Evolutionary conservation across 1,284 basidiomycete species (phyloP).

Genomic region (Trichosporon coremiiforme): DNA sequence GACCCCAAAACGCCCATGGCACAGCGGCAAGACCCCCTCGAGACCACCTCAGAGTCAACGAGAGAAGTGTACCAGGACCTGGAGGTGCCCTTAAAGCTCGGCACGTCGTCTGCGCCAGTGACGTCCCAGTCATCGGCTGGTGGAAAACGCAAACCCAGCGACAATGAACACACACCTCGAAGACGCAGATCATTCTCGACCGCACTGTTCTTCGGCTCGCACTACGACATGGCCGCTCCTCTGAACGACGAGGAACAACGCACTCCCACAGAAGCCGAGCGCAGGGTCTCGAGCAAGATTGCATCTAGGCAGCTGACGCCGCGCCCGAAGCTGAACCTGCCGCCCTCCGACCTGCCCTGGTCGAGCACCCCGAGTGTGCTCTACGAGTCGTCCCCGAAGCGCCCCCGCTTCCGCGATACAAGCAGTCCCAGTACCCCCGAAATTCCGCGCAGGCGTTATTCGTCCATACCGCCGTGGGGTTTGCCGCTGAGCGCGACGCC

Average conservation of each 20-base stretch:
- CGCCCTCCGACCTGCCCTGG: constrained; percentile 9
- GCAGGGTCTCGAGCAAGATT: constrained; percentile 27
- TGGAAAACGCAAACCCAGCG: neutral
- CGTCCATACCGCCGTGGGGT: neutral
- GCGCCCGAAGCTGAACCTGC: neutral
- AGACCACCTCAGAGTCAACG: neutral
- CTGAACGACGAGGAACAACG: constrained; percentile 28
- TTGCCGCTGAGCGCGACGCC: neutral
- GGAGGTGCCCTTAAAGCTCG: neutral
- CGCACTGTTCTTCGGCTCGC: constrained; percentile 11
- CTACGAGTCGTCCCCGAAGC: neutral
- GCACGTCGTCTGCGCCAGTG: neutral
- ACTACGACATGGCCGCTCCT: constrained; percentile 28
- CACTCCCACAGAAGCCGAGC: neutral
- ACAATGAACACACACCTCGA: neutral
- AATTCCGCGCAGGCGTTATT: neutral
- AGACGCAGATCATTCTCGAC: neutral
- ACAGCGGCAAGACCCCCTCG: neutral
- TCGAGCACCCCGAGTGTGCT: neutral
- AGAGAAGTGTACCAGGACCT: neutral
- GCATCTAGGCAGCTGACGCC: constrained; percentile 28
- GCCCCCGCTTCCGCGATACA: neutral
- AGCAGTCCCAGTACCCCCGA: neutral
- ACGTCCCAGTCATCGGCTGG: neutral
- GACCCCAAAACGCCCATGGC: neutral